A percentile compares a stretch with the other conserved stretches of the same genome.
Conservation (phyloP, 2,329 filamentous ascomycete genomes). For the Thielaviopsis populi region DNA sequence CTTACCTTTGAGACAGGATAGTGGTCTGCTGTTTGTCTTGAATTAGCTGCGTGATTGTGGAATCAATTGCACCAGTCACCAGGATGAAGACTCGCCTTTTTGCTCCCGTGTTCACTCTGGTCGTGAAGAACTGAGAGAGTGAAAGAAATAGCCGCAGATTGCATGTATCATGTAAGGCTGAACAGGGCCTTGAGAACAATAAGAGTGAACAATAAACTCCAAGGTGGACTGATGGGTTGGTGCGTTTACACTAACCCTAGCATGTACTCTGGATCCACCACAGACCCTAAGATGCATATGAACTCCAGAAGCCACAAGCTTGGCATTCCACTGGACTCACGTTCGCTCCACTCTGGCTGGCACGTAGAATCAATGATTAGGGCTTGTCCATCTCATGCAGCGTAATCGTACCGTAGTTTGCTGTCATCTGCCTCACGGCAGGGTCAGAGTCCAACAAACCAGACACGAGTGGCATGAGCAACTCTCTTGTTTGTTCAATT, state of each 20-base stretch:
- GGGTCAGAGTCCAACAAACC: background rate
- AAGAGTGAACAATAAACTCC: background rate
- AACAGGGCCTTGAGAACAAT: background rate
- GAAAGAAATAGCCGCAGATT: background rate
- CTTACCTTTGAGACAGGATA: background rate
- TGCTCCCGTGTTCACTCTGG: background rate
- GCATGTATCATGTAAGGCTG: background rate
- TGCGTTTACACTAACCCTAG: background rate
- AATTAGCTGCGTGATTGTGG: background rate
- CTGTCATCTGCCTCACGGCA: too few relatives aligned
- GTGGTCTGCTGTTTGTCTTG: background rate
- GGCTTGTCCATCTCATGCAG: too few relatives aligned
- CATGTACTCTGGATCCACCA: background rate
- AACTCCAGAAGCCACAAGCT: background rate
- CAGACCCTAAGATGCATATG: background rate
- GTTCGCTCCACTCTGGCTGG: background rate
- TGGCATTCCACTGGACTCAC: background rate
- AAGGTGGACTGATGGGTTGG: background rate
- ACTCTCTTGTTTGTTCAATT: too few relatives aligned
- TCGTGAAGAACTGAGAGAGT: background rate
- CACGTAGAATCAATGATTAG: background rate
- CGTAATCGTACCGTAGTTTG: too few relatives aligned
- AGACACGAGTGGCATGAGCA: background rate
- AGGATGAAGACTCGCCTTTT: background rate
- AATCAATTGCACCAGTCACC: too few relatives aligned